Conservation (phyloP, 352 stramenopile species). For the Pythium aphanidermatum region DNA sequence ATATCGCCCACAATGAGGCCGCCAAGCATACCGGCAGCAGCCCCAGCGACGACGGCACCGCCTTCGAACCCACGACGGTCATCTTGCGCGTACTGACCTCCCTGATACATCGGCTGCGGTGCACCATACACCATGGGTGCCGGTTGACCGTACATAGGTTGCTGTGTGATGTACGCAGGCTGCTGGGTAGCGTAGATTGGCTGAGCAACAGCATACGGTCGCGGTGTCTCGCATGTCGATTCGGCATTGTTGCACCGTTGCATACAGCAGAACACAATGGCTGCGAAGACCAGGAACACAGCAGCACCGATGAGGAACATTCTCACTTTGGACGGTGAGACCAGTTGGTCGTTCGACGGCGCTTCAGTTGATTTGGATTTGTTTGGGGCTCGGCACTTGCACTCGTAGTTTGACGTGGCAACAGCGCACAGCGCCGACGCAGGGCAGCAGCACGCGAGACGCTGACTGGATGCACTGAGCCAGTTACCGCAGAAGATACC, state of each 20-base stretch:
- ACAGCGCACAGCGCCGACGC: slow-evolving; percentile 5
- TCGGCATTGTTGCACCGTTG: neutral
- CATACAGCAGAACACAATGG: slow-evolving; percentile 8
- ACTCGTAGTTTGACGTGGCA: slow-evolving; percentile 14
- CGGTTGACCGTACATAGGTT: too few species aligned
- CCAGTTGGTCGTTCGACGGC: neutral
- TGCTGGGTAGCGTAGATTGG: too few species aligned
- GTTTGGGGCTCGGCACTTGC: slow-evolving; percentile 5
- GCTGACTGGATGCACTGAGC: slow-evolving; percentile 12
- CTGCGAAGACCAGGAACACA: slow-evolving; percentile 4
- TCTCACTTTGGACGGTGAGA: slow-evolving; percentile 11
- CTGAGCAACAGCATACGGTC: too few species aligned
- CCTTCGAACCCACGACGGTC: neutral
- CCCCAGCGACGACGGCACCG: slow-evolving; percentile 2
- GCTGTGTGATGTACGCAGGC: too few species aligned
- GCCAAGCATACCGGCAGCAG: slow-evolving; percentile 6
- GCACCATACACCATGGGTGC: too few species aligned
- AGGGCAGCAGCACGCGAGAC: slow-evolving; percentile 23
- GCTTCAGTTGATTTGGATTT: neutral
- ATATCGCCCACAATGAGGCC: slow-evolving; percentile 8
- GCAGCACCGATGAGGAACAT: slow-evolving; percentile 9
- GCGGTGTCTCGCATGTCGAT: neutral
- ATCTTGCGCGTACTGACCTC: neutral
- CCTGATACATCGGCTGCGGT: neutral
- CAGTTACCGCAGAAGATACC: slow-evolving; percentile 20